These are phyloP conservation scores for Rehmannia glutinosa DNA, from an alignment of 257 asterid species.

Conservation along the genomic window DNA sequence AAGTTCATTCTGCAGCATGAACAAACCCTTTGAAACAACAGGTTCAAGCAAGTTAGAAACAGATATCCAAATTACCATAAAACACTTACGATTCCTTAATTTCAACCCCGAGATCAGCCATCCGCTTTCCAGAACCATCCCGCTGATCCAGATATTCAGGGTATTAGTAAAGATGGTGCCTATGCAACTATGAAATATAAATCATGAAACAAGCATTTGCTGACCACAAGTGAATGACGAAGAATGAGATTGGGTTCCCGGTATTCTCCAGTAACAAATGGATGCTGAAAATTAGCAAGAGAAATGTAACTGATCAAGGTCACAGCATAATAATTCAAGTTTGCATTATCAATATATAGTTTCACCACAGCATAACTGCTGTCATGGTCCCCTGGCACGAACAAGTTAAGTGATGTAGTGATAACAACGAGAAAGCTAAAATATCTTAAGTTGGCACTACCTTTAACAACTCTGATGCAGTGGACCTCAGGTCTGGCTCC, in stretches of 20 bases:
- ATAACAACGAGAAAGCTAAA: not conserved
- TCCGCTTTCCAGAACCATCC: conserved; percentile 45
- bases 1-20: conserved; percentile 47
- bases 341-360: not conserved
- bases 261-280: conserved; percentile 68
- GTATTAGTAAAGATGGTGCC: conserved; percentile 2
- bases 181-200: conserved; percentile 3
- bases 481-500: conserved; percentile 66
- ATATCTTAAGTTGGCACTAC: conserved; percentile 24
- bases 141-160: conserved; percentile 25
- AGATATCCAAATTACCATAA: not conserved
- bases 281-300: conserved; percentile 53
- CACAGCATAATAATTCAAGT: not conserved
- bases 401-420: not conserved
- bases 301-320: not conserved
- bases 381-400: not conserved
- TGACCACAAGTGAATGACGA: conserved; percentile 46
- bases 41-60: conserved; percentile 5
- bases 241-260: conserved; percentile 41
- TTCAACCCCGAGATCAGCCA: conserved; percentile 44
- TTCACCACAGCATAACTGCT: not conserved
- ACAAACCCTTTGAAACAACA: conserved; percentile 9
- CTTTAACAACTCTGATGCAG: conserved; percentile 67
- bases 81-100: conserved; percentile 49
- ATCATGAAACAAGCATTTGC: conserved; percentile 24